A percentile compares a stretch with the other conserved stretches of the same genome.
Conservation (phyloP, 441 rosid species). For the Melastoma candidum region DNA sequence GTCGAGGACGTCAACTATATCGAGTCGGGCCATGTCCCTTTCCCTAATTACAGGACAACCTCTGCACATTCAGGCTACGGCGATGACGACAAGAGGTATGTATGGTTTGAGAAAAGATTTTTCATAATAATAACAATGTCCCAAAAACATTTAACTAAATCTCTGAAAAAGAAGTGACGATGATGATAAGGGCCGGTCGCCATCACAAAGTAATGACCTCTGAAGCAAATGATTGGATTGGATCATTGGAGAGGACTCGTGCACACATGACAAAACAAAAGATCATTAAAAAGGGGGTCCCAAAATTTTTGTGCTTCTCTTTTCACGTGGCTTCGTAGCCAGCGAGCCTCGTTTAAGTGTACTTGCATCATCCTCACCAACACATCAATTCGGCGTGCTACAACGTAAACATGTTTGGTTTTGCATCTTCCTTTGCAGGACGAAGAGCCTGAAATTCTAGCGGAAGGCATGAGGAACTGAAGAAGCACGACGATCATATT, state of each 20-base stretch:
- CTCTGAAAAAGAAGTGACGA: too few species aligned
- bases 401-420: neutral
- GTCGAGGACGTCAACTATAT: slow-evolving; percentile 61
- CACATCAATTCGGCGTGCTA: neutral
- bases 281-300: slow-evolving; percentile 6
- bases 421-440: slow-evolving; percentile 26
- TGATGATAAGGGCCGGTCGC: too few species aligned
- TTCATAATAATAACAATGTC: too few species aligned
- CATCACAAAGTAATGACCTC: too few species aligned
- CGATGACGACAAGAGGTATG: slow-evolving; percentile 33
- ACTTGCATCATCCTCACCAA: neutral
- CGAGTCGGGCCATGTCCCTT: slow-evolving; percentile 76
- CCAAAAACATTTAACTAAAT: too few species aligned
- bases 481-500: neutral
- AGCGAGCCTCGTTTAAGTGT: too few species aligned
- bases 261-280: neutral
- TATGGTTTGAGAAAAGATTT: too few species aligned
- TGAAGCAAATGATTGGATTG: neutral
- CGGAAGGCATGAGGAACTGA: slow-evolving; percentile 18
- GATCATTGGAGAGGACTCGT: neutral
- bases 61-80: slow-evolving; percentile 22
- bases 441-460: slow-evolving; percentile 34
- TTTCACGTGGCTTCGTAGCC: slow-evolving; percentile 7
- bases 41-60: slow-evolving; percentile 51
- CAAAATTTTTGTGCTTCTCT: neutral